Conservation (phyloP, 2,329 filamentous ascomycete species). For the Fusarium torreyae region DNA sequence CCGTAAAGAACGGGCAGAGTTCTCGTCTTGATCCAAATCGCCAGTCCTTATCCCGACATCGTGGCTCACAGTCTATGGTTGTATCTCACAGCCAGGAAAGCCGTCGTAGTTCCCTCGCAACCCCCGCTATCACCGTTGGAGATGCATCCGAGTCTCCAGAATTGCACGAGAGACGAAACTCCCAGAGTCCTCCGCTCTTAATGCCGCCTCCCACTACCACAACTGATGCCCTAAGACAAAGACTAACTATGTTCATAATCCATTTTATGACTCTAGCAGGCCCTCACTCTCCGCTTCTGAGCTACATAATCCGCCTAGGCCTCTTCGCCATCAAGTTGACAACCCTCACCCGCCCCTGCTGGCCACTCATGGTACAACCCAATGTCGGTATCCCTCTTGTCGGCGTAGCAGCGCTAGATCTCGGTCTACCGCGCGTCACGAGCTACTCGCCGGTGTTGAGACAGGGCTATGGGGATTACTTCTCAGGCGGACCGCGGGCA, state of each 20-base stretch:
- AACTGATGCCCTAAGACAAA: constrained; percentile 54
- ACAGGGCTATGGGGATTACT: constrained; percentile 32
- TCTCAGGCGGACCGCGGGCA: constrained; percentile 37
- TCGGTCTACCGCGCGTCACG: constrained; percentile 58
- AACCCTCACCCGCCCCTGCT: constrained; percentile 77
- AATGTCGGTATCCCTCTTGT: constrained; percentile 78
- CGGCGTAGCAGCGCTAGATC: constrained; percentile 76
- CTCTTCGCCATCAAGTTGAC: constrained; percentile 80
- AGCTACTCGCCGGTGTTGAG: constrained; percentile 23
- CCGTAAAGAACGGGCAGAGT: constrained; percentile 21
- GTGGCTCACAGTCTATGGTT: constrained; percentile 54
- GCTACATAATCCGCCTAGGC: constrained; percentile 64
- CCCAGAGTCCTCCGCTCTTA: constrained; percentile 61
- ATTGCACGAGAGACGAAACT: constrained; percentile 28
- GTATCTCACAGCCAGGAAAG: constrained; percentile 61
- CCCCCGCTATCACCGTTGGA: constrained; percentile 30
- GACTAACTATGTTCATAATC: constrained; percentile 56
- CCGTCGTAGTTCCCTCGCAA: constrained; percentile 42
- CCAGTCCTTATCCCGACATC: constrained; percentile 37
- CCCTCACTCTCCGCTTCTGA: constrained; percentile 51
- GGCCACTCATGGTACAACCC: constrained; percentile 77
- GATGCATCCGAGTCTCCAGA: constrained; percentile 35
- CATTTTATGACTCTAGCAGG: constrained; percentile 43
- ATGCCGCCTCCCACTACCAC: constrained; percentile 64
- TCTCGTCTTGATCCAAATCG: constrained; percentile 30